Percentiles rank a stretch among this genome's conserved stretches.
Evolutionary conservation across 257 asterid species (phyloP).

Genomic region (Lycium barbarum): DNA sequence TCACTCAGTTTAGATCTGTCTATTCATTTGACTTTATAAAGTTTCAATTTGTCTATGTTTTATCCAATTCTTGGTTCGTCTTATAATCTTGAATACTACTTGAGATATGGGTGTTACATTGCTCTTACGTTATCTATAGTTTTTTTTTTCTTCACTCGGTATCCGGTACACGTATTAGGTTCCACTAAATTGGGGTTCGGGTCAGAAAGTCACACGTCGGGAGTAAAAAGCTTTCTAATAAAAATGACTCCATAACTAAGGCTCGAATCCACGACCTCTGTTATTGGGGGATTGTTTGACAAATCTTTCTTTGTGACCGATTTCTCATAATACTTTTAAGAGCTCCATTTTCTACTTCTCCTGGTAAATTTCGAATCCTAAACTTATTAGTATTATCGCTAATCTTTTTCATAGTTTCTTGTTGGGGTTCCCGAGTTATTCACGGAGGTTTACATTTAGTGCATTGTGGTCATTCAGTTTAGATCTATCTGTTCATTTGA

Average conservation of each 20-base stretch:
- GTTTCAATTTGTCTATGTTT: background rate
- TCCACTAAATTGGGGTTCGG: too few species aligned
- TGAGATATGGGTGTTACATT: background rate
- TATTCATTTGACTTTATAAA: background rate
- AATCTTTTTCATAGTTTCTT: background rate
- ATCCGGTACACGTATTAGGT: too few species aligned
- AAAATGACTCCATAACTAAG: too few species aligned
- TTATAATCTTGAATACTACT: background rate
- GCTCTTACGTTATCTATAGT: too few species aligned
- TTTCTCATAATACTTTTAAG: background rate
- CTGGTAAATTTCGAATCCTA: background rate
- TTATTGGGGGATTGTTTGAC: background rate
- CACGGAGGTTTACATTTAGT: background rate
- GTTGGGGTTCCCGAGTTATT: background rate
- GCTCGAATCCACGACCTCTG: too few species aligned
- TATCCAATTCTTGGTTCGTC: background rate
- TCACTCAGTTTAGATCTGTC: background rate
- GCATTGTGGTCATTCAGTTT: background rate
- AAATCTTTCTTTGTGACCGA: background rate
- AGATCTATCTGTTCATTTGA: background rate
- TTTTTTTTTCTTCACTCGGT: too few species aligned
- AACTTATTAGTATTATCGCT: background rate
- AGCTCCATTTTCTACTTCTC: background rate
- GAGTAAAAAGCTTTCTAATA: too few species aligned
- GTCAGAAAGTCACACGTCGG: too few species aligned